phyloP scores from a whole-genome alignment of 2,329 filamentous ascomycete genomes.

The Orbilia quercus region DNA sequence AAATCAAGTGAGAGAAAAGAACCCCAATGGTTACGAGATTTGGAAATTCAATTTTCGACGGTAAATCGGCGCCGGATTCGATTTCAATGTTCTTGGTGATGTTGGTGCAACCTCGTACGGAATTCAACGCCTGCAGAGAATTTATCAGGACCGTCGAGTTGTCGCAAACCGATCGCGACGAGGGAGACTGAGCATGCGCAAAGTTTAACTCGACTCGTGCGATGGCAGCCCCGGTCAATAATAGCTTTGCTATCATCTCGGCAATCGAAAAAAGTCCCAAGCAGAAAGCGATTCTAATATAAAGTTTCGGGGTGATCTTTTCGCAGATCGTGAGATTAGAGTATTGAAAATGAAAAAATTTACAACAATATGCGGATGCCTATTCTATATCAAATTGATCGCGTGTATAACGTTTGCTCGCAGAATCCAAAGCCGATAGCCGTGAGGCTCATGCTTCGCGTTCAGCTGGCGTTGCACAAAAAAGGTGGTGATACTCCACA shows the following conservation, averaged over 20 bases:
- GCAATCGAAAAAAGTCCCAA: neutral
- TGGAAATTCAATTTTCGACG: constrained; percentile 24
- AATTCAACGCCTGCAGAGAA: constrained; percentile 4
- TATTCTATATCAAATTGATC: too few relatives aligned
- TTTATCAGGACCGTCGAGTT: constrained; percentile 29
- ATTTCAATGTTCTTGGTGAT: constrained; percentile 18
- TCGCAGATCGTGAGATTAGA: too few relatives aligned
- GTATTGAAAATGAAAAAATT: too few relatives aligned
- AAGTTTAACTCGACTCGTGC: neutral
- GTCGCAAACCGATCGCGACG: constrained; percentile 10
- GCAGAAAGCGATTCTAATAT: neutral
- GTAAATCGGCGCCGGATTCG: constrained; percentile 21
- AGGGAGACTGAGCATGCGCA: constrained; percentile 16
- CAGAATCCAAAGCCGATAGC: too few relatives aligned
- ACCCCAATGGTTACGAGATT: constrained; percentile 19
- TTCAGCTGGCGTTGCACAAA: constrained; percentile 1
- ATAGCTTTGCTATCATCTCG: constrained; percentile 16
- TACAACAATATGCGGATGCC: too few relatives aligned
- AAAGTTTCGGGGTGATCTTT: neutral
- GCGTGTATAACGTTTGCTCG: too few relatives aligned
- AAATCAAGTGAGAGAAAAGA: constrained; percentile 33
- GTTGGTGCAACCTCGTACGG: constrained; percentile 26
- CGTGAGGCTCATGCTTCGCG: neutral
- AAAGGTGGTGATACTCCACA: constrained; percentile 8
- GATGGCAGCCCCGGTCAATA: constrained; percentile 11